Evolutionary conservation across 805 yeast species (phyloP).

Genomic region (Yamadazyma laniorum): DNA sequence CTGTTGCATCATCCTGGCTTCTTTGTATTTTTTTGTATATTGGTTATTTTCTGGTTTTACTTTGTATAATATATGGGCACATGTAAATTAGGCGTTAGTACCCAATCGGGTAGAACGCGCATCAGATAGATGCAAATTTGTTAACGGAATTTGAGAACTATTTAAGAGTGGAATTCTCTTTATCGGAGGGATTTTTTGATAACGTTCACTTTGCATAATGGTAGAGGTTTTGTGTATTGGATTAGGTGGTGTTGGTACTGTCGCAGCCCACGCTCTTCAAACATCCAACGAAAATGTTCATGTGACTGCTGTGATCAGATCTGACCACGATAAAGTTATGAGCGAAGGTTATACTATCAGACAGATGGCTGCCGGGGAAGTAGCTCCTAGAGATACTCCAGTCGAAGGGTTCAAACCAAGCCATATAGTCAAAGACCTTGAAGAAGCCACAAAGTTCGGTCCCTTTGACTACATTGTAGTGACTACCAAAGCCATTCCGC

Average conservation of each 20-base stretch:
- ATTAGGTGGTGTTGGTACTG: slow-evolving; percentile 38
- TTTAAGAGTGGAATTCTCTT: neutral
- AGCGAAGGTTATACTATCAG: slow-evolving; percentile 28
- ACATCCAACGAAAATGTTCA: slow-evolving; percentile 23
- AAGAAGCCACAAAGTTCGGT: slow-evolving; percentile 23
- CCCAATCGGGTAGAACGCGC: neutral
- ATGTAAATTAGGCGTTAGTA: neutral
- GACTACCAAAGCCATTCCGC: slow-evolving; percentile 35
- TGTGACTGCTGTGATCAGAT: slow-evolving; percentile 32
- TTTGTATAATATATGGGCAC: slow-evolving; percentile 5
- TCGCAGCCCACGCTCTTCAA: slow-evolving; percentile 29
- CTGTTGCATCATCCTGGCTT: too few species aligned
- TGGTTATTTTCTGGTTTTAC: neutral
- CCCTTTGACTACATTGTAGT: slow-evolving; percentile 35
- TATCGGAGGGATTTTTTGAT: too few species aligned
- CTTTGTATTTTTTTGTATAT: neutral
- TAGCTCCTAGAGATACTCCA: slow-evolving; percentile 23
- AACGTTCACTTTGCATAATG: too few species aligned
- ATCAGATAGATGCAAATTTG: too few species aligned
- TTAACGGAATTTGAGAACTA: neutral
- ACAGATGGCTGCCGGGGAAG: slow-evolving; percentile 10
- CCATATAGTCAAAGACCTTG: slow-evolving; percentile 25
- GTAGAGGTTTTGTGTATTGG: slow-evolving; percentile 30
- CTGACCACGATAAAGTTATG: slow-evolving; percentile 28
- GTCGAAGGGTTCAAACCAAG: slow-evolving; percentile 25